A percentile compares a stretch with the other conserved stretches of the same genome.
phyloP scores from a whole-genome alignment of 1,284 basidiomycete species.

The Cystobasidium slooffiae region DNA sequence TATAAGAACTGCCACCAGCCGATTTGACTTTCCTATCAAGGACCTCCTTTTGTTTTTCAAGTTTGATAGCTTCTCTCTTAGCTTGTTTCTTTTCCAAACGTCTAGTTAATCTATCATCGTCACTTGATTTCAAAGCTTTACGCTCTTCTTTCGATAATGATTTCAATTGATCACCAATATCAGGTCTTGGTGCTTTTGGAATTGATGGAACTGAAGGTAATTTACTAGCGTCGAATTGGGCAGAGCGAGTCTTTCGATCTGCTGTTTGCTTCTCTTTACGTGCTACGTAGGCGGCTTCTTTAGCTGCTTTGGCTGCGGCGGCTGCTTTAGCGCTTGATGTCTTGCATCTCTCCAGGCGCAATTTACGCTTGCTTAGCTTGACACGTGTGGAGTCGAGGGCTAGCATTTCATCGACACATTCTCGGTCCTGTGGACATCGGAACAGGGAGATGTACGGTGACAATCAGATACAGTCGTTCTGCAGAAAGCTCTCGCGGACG shows the following conservation, averaged over 20 bases:
- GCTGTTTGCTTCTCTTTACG: slow-evolving; percentile 6
- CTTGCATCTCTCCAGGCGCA: slow-evolving; percentile 65
- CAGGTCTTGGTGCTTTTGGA: slow-evolving; percentile 35
- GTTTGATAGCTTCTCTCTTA: slow-evolving; percentile 27
- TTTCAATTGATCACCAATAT: slow-evolving; percentile 73
- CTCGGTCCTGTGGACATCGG: slow-evolving; percentile 69
- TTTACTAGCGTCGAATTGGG: slow-evolving; percentile 12
- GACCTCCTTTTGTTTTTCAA: slow-evolving; percentile 48
- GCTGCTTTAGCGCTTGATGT: slow-evolving; percentile 21
- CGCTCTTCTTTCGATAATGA: slow-evolving; percentile 81
- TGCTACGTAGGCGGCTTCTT: slow-evolving; percentile 29
- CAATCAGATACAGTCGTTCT: background rate
- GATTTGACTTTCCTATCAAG: slow-evolving; percentile 49
- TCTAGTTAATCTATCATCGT: slow-evolving; percentile 77
- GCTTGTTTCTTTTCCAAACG: slow-evolving; percentile 72
- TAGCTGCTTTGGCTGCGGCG: slow-evolving; percentile 13
- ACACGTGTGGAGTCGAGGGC: slow-evolving; percentile 73
- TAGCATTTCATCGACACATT: slow-evolving; percentile 85
- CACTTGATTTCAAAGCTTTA: slow-evolving; percentile 75
- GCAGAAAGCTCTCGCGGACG: slow-evolving; percentile 17
- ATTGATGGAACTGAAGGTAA: slow-evolving; percentile 11
- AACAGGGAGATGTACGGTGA: background rate
- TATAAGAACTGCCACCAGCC: slow-evolving; percentile 44
- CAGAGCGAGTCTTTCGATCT: slow-evolving; percentile 20
- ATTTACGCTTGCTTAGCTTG: slow-evolving; percentile 84